These are phyloP conservation scores for Saxispiralis lemnorum DNA, from an alignment of 495 filamentous ascomycete species.

Conservation along the genomic window DNA sequence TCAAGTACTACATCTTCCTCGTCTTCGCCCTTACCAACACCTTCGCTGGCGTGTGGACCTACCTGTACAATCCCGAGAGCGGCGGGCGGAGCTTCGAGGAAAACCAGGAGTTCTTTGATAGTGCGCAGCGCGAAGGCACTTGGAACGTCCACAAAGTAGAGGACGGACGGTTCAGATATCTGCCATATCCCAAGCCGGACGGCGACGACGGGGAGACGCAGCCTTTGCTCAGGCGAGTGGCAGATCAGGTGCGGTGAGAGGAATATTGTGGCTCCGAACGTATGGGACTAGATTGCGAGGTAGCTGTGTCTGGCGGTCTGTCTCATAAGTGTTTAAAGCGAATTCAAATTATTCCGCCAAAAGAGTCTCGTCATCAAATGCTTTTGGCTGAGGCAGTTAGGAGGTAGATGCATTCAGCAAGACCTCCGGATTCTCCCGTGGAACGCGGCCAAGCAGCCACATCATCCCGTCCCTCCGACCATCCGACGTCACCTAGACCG, in stretches of 20 bases:
- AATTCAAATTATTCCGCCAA: too few relatives aligned
- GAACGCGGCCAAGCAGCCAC: too few relatives aligned
- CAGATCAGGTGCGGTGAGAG: conserved; percentile 18
- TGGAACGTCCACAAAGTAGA: conserved; percentile 34
- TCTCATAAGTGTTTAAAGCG: too few relatives aligned
- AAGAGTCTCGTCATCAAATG: too few relatives aligned
- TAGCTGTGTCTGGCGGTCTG: too few relatives aligned
- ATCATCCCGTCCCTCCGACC: too few relatives aligned
- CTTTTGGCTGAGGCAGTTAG: too few relatives aligned
- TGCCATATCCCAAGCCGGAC: conserved; percentile 29
- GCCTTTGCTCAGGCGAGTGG: conserved; percentile 25
- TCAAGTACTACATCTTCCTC: conserved; percentile 37
- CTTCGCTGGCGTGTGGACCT: conserved; percentile 36
- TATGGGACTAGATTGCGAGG: too few relatives aligned
- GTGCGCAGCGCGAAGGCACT: conserved; percentile 27
- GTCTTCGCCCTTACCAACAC: conserved; percentile 35
- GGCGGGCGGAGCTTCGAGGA: conserved; percentile 38
- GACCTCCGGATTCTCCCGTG: too few relatives aligned
- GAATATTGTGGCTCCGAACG: neutral
- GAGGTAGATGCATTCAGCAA: too few relatives aligned
- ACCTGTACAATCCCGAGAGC: conserved; percentile 33
- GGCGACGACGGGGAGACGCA: conserved; percentile 23
- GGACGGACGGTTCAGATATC: conserved; percentile 28
- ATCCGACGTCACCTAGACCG: neutral
- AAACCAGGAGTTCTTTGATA: conserved; percentile 37